These are phyloP conservation scores for Aethionema arabicum DNA, from an alignment of 345 rosid species.

Conservation along the genomic window DNA sequence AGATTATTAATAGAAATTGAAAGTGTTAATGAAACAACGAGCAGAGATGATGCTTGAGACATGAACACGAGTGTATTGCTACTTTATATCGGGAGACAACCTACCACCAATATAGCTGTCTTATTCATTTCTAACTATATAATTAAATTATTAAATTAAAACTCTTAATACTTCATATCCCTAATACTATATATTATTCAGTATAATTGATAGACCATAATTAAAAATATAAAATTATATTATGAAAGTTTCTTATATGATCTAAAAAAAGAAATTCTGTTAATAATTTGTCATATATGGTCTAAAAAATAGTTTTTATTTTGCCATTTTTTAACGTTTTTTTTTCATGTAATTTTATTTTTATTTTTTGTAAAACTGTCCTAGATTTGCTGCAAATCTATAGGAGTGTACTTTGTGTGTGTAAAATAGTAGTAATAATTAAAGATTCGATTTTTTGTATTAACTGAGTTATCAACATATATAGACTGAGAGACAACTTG, in stretches of 20 bases:
- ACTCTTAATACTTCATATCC: too few relatives aligned
- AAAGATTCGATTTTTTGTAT: not conserved
- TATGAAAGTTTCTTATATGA: not conserved
- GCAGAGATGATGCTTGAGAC: conserved; percentile 65
- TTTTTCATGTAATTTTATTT: not conserved
- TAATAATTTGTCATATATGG: conserved; percentile 2
- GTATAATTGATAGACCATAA: too few relatives aligned
- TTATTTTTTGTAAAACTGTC: not conserved
- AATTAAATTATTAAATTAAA: not conserved
- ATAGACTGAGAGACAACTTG: conserved; percentile 37
- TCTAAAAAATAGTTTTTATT: conserved; percentile 6
- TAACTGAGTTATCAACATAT: conserved; percentile 19
- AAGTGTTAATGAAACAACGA: conserved; percentile 46
- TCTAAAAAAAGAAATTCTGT: too few relatives aligned
- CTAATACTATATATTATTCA: too few relatives aligned
- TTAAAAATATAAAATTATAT: too few relatives aligned
- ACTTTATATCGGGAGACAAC: conserved; percentile 79
- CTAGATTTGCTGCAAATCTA: not conserved
- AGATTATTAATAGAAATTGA: conserved; percentile 16
- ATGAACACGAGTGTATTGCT: conserved; percentile 59
- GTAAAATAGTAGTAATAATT: too few relatives aligned
- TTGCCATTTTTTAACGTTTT: not conserved
- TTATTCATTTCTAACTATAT: not conserved
- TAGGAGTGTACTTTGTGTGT: not conserved
- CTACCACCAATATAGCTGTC: conserved; percentile 37